These are phyloP conservation scores for Lolium perenne DNA, from an alignment of 176 grass and related monocot genomes.

Conservation along the genomic window DNA sequence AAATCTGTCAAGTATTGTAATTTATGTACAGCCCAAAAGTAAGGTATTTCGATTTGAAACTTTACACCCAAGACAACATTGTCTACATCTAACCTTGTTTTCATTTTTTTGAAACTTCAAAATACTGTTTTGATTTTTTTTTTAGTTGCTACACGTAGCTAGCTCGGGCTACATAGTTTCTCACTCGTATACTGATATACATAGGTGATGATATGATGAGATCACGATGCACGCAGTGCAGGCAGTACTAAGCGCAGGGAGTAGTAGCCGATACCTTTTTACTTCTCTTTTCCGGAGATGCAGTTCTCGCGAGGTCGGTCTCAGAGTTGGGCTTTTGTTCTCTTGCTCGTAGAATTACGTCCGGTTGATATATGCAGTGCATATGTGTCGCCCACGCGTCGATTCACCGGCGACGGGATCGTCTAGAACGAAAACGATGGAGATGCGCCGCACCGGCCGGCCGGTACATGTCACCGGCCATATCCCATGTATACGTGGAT, in stretches of 20 bases:
- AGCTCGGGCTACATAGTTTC: no score
- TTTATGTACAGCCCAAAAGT: no score
- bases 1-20: no score
- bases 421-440: slow-evolving; percentile 28
- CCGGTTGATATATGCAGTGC: slow-evolving; percentile 26
- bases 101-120: no score
- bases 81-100: no score
- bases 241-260: slow-evolving; percentile 4
- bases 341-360: slow-evolving; percentile 2
- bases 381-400: slow-evolving; percentile 21
- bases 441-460: background rate
- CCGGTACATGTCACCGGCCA: slow-evolving; percentile 25
- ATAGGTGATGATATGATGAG: background rate
- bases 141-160: no score
- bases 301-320: background rate
- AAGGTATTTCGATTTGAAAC: no score
- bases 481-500: slow-evolving; percentile 8
- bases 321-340: slow-evolving; percentile 2
- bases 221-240: slow-evolving; percentile 4
- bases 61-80: no score
- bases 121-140: no score
- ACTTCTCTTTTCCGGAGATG: background rate
- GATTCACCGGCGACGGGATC: background rate
- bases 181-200: background rate
- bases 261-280: slow-evolving; percentile 10